Percentiles rank a stretch among this genome's conserved stretches.
Conservation (phyloP, 2,329 filamentous ascomycete species). For the Ascosphaera apis region DNA sequence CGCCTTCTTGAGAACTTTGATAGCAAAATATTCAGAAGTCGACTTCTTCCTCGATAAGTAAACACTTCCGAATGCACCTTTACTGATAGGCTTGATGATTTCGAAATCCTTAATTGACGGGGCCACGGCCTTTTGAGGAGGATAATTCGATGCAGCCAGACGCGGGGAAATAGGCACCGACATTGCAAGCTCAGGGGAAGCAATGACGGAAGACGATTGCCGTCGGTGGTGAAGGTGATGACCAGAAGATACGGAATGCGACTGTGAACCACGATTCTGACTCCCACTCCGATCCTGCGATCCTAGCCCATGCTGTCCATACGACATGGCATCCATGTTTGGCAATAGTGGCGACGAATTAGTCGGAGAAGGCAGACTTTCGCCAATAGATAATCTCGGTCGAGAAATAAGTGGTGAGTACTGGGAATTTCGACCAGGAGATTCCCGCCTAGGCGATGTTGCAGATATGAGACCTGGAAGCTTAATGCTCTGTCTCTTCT, state of each 20-base stretch:
- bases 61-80: conserved; percentile 92
- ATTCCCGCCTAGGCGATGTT: conserved; percentile 68
- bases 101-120: conserved; percentile 98
- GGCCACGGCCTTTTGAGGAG: conserved; percentile 67
- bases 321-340: background rate
- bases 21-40: conserved; percentile 93
- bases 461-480: conserved; percentile 38
- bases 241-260: conserved; percentile 28
- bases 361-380: conserved; percentile 52
- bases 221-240: conserved; percentile 51
- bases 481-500: conserved; percentile 69
- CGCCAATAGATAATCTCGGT: conserved; percentile 40
- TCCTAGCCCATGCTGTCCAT: background rate
- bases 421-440: conserved; percentile 58
- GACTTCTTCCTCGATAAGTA: conserved; percentile 98
- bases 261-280: conserved; percentile 32
- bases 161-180: conserved; percentile 57
- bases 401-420: conserved; percentile 76
- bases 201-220: conserved; percentile 53
- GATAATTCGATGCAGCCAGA: conserved; percentile 51
- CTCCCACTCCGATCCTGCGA: conserved; percentile 1
- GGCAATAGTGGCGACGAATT: conserved; percentile 50
- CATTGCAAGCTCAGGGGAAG: conserved; percentile 45
- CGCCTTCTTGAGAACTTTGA: conserved; percentile 97
- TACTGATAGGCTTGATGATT: conserved; percentile 98